Evolutionary conservation across 1,284 basidiomycete species (phyloP), one percentile per base, ranked within the genome.

Genomic region (Moesziomyces sp.): DNA sequence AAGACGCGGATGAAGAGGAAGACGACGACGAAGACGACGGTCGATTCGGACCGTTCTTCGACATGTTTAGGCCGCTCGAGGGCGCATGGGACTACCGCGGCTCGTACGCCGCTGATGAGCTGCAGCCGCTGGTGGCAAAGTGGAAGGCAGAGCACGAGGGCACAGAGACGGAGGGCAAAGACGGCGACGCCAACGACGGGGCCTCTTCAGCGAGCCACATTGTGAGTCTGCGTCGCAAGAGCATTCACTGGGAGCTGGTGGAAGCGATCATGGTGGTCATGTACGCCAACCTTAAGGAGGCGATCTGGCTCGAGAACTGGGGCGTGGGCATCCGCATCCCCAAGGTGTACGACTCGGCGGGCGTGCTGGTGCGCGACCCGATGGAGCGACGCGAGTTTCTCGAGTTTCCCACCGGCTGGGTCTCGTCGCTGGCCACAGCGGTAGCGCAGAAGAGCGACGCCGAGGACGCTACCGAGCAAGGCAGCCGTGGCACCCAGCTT

Each of bases 261-360:
- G 77, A 78, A 51, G 63, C 69, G 13, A 77, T 78, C 47, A 76
- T 76, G 75, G 59, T 77, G 28, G 70, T 77, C 47, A 78, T 77
- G 74, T 69, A 64, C 35, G 62, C 66, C 58, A 78, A 78, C 40
- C 63, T 78, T 19, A 59, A 69, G 28, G 66, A 75, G 42, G 77
- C 77, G 14, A 67, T 70, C 52, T 58, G 66, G 54, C 58, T 69
- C 8, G 73, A 76, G 44, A 66, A 67, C 19, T 77, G 74, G 75
- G 77, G 77, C 13, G 59, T 57, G 2, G 74, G 63, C n/a, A 74
- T 77, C 50, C 54, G 57, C n/a, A 52, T 77, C 38, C 74, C 74
- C 42, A 68, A 69, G 58, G 35, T 64, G 30, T 68, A 44, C n/a
- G 60, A 73, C 47, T 19, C 51, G 3, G 28, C 52, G 8, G 64